phyloP scores from a whole-genome alignment of 352 stramenopile genomes.

The Pilasporangium apinafurcum region DNA sequence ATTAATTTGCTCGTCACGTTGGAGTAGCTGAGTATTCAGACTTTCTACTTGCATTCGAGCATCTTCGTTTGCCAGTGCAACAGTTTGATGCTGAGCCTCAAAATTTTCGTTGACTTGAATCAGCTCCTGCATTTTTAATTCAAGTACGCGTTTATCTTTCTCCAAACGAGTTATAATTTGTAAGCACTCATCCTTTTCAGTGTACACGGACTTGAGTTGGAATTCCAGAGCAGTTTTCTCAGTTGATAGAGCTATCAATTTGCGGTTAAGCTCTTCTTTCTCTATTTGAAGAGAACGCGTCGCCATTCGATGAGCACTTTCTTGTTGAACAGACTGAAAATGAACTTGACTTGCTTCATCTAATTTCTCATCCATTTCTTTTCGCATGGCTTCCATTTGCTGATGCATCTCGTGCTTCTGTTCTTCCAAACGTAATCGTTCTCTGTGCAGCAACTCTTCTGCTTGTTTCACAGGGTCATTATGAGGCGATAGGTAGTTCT shows the following conservation, averaged over 20 bases:
- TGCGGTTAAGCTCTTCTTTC: constrained; percentile 57
- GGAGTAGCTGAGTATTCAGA: constrained; percentile 22
- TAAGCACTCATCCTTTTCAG: constrained; percentile 22
- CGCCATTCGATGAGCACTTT: constrained; percentile 38
- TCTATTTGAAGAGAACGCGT: constrained; percentile 45
- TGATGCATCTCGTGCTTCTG: constrained; percentile 40
- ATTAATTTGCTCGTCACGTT: constrained; percentile 41
- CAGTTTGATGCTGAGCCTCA: constrained; percentile 34
- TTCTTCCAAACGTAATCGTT: constrained; percentile 54
- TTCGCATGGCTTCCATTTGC: constrained; percentile 33
- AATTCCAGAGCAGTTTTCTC: constrained; percentile 48
- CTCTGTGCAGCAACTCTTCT: constrained; percentile 43
- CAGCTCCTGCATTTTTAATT: constrained; percentile 40
- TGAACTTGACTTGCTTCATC: constrained; percentile 39
- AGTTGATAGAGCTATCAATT: constrained; percentile 26
- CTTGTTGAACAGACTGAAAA: constrained; percentile 31
- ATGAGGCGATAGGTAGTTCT: constrained; percentile 43
- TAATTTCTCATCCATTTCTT: constrained; percentile 33
- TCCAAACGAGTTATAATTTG: constrained; percentile 34
- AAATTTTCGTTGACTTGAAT: constrained; percentile 47
- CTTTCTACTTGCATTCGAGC: constrained; percentile 32
- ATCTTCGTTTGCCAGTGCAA: constrained; percentile 34
- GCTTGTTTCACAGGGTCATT: constrained; percentile 44
- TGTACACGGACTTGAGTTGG: constrained; percentile 26
- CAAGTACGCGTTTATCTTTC: constrained; percentile 39